Percentiles rank a stretch among this genome's conserved stretches.
These are phyloP conservation scores for Aspergillus caelatus DNA, from an alignment of 2,329 filamentous ascomycete genomes.

Conservation along the genomic window DNA sequence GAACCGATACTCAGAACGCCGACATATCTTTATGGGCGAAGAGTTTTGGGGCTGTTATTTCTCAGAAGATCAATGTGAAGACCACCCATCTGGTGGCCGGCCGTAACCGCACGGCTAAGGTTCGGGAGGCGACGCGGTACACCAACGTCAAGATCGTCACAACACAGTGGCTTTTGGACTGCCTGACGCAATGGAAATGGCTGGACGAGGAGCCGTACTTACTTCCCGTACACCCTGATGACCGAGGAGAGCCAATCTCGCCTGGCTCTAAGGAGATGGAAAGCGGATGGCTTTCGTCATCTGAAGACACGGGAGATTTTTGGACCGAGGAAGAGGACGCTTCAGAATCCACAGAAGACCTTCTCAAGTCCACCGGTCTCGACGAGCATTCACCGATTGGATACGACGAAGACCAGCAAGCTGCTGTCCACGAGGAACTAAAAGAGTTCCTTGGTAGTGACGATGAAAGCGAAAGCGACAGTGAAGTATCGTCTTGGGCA, in stretches of 20 bases:
- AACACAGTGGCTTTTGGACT: conserved; percentile 85
- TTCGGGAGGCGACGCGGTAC: conserved; percentile 80
- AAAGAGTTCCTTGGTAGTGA: conserved; percentile 67
- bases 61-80: conserved; percentile 47
- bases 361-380: conserved; percentile 55
- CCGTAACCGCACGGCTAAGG: conserved; percentile 80
- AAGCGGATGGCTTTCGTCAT: conserved; percentile 47
- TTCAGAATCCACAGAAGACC: conserved; percentile 43
- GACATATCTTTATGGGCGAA: conserved; percentile 87
- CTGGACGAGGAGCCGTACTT: conserved; percentile 78
- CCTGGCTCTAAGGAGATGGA: conserved; percentile 50
- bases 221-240: conserved; percentile 73
- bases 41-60: conserved; percentile 73
- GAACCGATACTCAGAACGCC: conserved; percentile 74
- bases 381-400: conserved; percentile 55
- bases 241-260: conserved; percentile 53
- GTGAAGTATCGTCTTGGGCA: conserved; percentile 41
- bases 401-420: conserved; percentile 66
- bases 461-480: conserved; percentile 54
- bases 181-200: conserved; percentile 78
- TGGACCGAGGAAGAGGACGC: conserved; percentile 47
- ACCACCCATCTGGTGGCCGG: conserved; percentile 58
- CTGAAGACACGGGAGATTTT: conserved; percentile 52
- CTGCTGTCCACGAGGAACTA: conserved; percentile 69
- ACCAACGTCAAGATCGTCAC: conserved; percentile 87